Evolutionary conservation across 148 eudicot genomes (phyloP).

Genomic region (Selenicereus undatus): DNA sequence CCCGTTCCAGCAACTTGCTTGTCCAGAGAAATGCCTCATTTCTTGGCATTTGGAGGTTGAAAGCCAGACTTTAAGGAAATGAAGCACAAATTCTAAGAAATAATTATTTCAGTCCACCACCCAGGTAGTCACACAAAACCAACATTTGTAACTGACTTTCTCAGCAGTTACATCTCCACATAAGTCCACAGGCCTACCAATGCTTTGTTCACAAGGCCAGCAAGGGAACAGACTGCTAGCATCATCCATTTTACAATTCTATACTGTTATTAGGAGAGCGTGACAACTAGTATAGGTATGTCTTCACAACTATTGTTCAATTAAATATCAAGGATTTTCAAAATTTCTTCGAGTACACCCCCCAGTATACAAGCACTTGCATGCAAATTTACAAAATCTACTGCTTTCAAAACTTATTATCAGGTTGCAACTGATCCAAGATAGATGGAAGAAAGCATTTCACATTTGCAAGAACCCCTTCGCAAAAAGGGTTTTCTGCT

Average conservation of each 20-base stretch:
- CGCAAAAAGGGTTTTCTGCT: too few relatives aligned
- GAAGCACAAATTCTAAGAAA: background rate
- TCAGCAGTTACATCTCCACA: constrained; percentile 3
- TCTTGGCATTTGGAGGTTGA: background rate
- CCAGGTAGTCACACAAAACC: background rate
- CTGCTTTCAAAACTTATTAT: background rate
- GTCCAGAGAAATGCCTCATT: constrained; percentile 14
- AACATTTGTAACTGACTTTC: constrained; percentile 19
- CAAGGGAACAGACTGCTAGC: background rate
- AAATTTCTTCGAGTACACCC: background rate
- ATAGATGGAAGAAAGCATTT: too few relatives aligned
- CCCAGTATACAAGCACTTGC: background rate
- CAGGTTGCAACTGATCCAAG: too few relatives aligned
- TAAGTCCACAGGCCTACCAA: constrained; percentile 12
- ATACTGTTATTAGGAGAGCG: background rate
- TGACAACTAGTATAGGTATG: background rate
- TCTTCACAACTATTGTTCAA: background rate
- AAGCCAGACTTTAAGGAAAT: background rate
- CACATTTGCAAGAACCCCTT: too few relatives aligned
- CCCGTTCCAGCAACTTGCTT: background rate
- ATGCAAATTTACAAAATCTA: constrained; percentile 2
- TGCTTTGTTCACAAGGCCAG: background rate
- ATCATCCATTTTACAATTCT: background rate
- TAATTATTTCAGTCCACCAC: background rate
- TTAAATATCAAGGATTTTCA: background rate